A percentile compares a stretch with the other conserved stretches of the same genome.
Conservation (phyloP, 2,329 filamentous ascomycete species). For the Hortaea werneckii region DNA sequence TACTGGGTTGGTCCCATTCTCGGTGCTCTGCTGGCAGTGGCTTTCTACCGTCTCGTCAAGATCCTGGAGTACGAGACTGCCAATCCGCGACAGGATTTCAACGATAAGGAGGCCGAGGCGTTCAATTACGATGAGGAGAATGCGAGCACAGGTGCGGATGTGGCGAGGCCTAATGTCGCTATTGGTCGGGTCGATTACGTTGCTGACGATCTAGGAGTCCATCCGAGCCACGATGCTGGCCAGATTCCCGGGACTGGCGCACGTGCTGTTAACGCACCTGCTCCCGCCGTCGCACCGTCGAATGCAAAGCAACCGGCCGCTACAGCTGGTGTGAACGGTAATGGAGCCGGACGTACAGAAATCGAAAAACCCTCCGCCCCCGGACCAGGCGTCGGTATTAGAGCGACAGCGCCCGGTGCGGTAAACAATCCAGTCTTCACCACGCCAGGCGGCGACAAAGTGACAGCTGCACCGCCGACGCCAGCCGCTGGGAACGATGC, state of each 20-base stretch:
- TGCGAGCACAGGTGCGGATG: constrained; percentile 21
- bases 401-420: background rate
- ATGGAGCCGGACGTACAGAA: background rate
- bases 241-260: background rate
- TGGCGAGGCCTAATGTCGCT: constrained; percentile 15
- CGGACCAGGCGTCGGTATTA: background rate
- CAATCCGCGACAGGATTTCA: constrained; percentile 38
- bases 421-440: background rate
- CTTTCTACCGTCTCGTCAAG: constrained; percentile 42
- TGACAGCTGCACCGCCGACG: background rate
- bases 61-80: constrained; percentile 41
- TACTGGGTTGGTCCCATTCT: constrained; percentile 42
- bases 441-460: background rate
- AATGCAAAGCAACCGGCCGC: background rate
- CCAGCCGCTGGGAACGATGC: background rate
- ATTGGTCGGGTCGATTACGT: background rate
- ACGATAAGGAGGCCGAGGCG: constrained; percentile 32
- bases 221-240: background rate
- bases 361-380: background rate
- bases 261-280: background rate
- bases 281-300: background rate
- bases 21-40: constrained; percentile 35
- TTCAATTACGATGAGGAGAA: constrained; percentile 28
- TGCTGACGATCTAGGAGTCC: constrained; percentile 2
- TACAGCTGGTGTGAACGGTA: background rate